Conservation (phyloP, 768 basidiomycete species). For the Mycena maculata region DNA sequence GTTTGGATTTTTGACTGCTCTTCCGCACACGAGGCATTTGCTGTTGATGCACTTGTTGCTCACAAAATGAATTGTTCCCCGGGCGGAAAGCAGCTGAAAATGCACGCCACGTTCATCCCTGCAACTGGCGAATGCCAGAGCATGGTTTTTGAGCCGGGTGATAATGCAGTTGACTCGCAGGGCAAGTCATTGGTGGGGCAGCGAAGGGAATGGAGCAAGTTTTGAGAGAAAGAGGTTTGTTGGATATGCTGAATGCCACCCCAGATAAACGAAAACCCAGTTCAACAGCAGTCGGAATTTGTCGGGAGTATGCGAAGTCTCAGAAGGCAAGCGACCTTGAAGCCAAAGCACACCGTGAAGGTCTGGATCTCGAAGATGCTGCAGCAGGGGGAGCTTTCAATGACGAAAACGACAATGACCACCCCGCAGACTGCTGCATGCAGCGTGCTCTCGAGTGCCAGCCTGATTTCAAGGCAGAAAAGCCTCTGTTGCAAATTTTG, state of each 20-base stretch:
- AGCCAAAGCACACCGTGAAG: slow-evolving; percentile 18
- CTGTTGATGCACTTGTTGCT: slow-evolving; percentile 5
- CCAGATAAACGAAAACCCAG: slow-evolving; percentile 2
- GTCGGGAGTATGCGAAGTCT: slow-evolving; percentile 32
- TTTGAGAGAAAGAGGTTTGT: slow-evolving; percentile 31
- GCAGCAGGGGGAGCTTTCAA: slow-evolving; percentile 19
- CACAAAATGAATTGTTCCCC: slow-evolving; percentile 14
- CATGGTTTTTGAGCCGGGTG: slow-evolving; percentile 29
- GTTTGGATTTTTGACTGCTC: slow-evolving; percentile 26
- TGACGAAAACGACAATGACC: slow-evolving; percentile 24
- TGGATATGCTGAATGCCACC: slow-evolving; percentile 7
- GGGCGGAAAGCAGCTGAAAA: background rate
- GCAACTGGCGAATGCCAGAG: slow-evolving; percentile 23
- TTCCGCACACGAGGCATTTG: slow-evolving; percentile 18
- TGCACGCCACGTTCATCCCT: background rate
- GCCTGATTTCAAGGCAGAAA: too few relatives aligned
- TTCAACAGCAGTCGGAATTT: slow-evolving; percentile 30
- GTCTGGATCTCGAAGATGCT: too few relatives aligned
- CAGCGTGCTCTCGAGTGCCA: too few relatives aligned
- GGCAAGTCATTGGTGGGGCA: slow-evolving; percentile 27
- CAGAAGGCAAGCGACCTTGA: slow-evolving; percentile 32
- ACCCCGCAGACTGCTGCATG: slow-evolving; percentile 32
- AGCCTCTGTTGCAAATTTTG: too few relatives aligned
- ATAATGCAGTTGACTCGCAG: slow-evolving; percentile 18
- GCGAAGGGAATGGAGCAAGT: slow-evolving; percentile 43